phyloP scores from a whole-genome alignment of 129 eudicot genomes.

The Gnaphalium uliginosum region DNA sequence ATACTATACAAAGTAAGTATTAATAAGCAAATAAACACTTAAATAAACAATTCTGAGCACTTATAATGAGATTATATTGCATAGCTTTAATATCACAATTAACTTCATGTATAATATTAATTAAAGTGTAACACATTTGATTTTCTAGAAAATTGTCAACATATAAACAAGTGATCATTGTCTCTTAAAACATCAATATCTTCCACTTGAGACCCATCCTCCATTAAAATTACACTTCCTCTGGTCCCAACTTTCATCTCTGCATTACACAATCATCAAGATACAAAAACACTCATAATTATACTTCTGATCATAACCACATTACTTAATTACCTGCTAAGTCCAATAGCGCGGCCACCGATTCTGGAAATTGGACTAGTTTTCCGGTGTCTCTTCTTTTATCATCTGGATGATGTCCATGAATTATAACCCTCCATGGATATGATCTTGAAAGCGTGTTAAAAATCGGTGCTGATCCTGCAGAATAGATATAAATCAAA shows the following conservation, averaged over 20 bases:
- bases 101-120: neutral
- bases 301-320: neutral
- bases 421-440: constrained; percentile 64
- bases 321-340: constrained; percentile 61
- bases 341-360: constrained; percentile 56
- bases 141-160: constrained; percentile 14
- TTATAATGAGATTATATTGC: no score
- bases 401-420: constrained; percentile 69
- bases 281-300: constrained; percentile 14
- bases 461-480: constrained; percentile 45
- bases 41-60: no score
- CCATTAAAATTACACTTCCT: constrained; percentile 65
- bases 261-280: constrained; percentile 41
- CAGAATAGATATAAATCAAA: constrained; percentile 17
- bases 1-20: no score
- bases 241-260: constrained; percentile 61
- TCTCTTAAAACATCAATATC: constrained; percentile 69
- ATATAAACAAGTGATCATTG: constrained; percentile 65
- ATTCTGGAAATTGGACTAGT: constrained; percentile 70
- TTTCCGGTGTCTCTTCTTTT: constrained; percentile 49
- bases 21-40: no score
- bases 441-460: constrained; percentile 19
- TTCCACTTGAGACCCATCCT: constrained; percentile 76
- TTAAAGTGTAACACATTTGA: constrained; percentile 17
- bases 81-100: no score